Conservation (phyloP, 2,329 filamentous ascomycete species). For the Phaeosphaeria sp. region DNA sequence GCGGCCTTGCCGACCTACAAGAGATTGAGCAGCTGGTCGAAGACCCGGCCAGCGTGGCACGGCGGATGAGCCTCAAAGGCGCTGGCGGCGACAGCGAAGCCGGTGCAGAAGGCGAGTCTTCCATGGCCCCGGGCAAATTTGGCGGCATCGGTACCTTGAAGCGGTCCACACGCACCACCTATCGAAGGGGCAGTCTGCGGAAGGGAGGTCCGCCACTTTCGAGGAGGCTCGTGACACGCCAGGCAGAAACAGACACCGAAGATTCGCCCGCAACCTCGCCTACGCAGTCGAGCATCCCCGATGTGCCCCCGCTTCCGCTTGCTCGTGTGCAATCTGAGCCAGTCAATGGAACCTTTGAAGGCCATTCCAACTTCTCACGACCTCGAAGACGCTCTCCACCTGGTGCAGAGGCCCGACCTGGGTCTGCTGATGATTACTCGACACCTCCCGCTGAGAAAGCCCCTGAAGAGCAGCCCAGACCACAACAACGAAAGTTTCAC, state of each 20-base stretch:
- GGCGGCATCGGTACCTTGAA: slow-evolving; percentile 80
- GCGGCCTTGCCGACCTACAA: slow-evolving; percentile 62
- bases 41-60: slow-evolving; percentile 74
- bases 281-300: slow-evolving; percentile 48
- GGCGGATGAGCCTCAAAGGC: slow-evolving; percentile 67
- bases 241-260: slow-evolving; percentile 67
- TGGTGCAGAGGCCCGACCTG: slow-evolving; percentile 23
- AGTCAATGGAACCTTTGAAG: slow-evolving; percentile 46
- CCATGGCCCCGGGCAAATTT: slow-evolving; percentile 78
- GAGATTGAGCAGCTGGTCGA: slow-evolving; percentile 82
- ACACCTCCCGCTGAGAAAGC: slow-evolving; percentile 25
- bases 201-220: slow-evolving; percentile 78
- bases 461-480: slow-evolving; percentile 41
- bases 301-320: slow-evolving; percentile 54
- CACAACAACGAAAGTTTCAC: slow-evolving; percentile 58
- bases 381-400: slow-evolving; percentile 51
- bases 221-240: slow-evolving; percentile 69
- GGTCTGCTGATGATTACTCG: slow-evolving; percentile 33
- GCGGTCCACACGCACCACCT: slow-evolving; percentile 89
- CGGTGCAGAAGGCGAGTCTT: slow-evolving; percentile 65
- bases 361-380: slow-evolving; percentile 65
- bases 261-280: slow-evolving; percentile 59
- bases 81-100: slow-evolving; percentile 47
- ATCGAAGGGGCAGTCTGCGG: slow-evolving; percentile 84
- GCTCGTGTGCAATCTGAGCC: slow-evolving; percentile 75